Evolutionary conservation across 164 flowering plant species (phyloP).

Genomic region (Macadamia tetraphylla): DNA sequence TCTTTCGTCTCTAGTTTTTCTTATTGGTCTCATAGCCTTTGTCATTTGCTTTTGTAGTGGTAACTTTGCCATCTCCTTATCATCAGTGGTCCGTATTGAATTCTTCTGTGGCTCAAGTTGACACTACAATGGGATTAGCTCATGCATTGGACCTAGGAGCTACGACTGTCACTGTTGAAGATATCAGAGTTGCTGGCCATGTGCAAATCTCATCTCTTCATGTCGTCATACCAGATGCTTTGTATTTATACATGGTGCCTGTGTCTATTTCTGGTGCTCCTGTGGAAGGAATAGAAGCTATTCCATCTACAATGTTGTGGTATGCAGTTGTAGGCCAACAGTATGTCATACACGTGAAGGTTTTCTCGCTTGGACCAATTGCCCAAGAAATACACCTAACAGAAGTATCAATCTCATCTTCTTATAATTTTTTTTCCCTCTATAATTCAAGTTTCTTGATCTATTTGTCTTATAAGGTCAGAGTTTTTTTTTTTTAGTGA

Average conservation of each 20-base stretch:
- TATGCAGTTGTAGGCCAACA: slow-evolving; percentile 55
- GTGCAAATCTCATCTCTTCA: slow-evolving; percentile 68
- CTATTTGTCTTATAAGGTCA: too few relatives aligned
- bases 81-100: slow-evolving; percentile 71
- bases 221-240: slow-evolving; percentile 72
- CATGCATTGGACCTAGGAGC: slow-evolving; percentile 56
- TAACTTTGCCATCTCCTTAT: slow-evolving; percentile 70
- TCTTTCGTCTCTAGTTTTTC: background rate
- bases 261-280: slow-evolving; percentile 46
- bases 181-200: slow-evolving; percentile 80
- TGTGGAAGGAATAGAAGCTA: slow-evolving; percentile 42
- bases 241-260: slow-evolving; percentile 53
- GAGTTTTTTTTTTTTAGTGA: too few relatives aligned
- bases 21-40: slow-evolving; percentile 6
- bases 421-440: background rate
- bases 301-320: slow-evolving; percentile 56
- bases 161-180: slow-evolving; percentile 69
- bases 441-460: too few relatives aligned
- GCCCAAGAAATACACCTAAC: slow-evolving; percentile 67
- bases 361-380: slow-evolving; percentile 51
- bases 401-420: slow-evolving; percentile 35
- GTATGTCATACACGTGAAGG: slow-evolving; percentile 68
- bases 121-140: slow-evolving; percentile 47
- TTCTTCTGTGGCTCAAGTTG: slow-evolving; percentile 71
- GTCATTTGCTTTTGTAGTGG: slow-evolving; percentile 34